Evolutionary conservation across 2,329 filamentous ascomycete genomes (phyloP).

Genomic region (Talaromyces marneffei): DNA sequence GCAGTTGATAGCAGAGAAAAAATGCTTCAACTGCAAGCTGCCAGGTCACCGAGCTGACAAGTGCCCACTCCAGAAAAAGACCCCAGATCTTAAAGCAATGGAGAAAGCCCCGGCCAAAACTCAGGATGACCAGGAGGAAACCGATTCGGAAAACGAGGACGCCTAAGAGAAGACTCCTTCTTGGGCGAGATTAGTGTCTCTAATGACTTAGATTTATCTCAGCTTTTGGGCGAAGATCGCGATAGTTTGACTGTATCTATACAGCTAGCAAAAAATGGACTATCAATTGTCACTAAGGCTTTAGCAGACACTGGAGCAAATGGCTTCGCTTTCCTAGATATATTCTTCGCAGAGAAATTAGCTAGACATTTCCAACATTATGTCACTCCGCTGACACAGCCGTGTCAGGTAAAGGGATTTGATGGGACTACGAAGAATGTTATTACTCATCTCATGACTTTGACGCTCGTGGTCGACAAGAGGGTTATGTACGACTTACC

Average conservation of each 20-base stretch:
- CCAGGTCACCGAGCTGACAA: too few species aligned
- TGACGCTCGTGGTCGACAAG: background rate
- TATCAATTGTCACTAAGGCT: background rate
- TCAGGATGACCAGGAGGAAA: too few species aligned
- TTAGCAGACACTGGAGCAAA: background rate
- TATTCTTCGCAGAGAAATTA: background rate
- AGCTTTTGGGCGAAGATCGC: too few species aligned
- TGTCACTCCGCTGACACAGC: background rate
- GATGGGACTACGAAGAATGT: background rate
- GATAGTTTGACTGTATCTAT: slow-evolving; percentile 10
- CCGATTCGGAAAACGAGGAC: too few species aligned
- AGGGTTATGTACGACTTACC: too few species aligned
- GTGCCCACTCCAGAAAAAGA: too few species aligned
- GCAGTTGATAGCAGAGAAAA: background rate
- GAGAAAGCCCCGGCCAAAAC: too few species aligned
- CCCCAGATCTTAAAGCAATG: too few species aligned
- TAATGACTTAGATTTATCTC: too few species aligned
- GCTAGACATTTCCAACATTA: background rate
- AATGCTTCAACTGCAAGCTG: slow-evolving; percentile 6
- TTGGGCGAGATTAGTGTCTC: too few species aligned
- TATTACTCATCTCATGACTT: background rate
- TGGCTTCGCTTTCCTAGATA: slow-evolving; percentile 9
- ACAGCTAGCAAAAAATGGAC: slow-evolving; percentile 3
- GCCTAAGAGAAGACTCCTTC: too few species aligned
- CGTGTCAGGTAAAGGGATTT: background rate